Conservation (phyloP, 805 yeast species). For the Suhomyces sp. region DNA sequence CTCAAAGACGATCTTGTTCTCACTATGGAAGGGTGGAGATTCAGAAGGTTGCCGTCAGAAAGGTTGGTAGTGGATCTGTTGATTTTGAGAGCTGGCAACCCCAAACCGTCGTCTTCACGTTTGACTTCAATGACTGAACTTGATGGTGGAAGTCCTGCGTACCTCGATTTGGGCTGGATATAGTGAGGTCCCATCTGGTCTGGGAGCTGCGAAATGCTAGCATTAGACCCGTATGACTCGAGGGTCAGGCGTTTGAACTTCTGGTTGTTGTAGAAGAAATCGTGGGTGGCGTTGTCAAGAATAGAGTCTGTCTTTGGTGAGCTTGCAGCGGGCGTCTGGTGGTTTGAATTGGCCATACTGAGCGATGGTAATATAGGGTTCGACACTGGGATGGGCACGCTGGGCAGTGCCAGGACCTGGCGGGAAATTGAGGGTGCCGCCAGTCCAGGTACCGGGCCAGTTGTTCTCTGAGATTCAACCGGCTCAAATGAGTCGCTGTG, state of each 20-base stretch:
- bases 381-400: conserved; percentile 4
- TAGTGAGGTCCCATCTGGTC: conserved; percentile 30
- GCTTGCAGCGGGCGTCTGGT: conserved; percentile 15
- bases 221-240: background rate
- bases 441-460: background rate
- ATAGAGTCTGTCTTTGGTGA: conserved; percentile 7
- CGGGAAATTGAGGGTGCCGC: background rate
- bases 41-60: conserved; percentile 7
- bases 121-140: conserved; percentile 36
- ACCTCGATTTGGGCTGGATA: conserved; percentile 46
- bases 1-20: conserved; percentile 16
- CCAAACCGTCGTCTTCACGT: conserved; percentile 26
- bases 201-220: conserved; percentile 5
- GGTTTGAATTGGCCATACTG: conserved; percentile 33
- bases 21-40: background rate
- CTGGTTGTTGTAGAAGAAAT: conserved; percentile 42
- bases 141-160: conserved; percentile 18
- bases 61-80: conserved; percentile 28
- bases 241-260: conserved; percentile 3
- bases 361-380: conserved; percentile 34
- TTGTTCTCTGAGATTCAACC: background rate
- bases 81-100: conserved; percentile 35
- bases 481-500: background rate
- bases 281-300: conserved; percentile 29
- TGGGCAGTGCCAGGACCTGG: conserved; percentile 8